These are phyloP conservation scores for Cardiospermum halicacabum DNA, from an alignment of 345 rosid genomes.

Conservation along the genomic window DNA sequence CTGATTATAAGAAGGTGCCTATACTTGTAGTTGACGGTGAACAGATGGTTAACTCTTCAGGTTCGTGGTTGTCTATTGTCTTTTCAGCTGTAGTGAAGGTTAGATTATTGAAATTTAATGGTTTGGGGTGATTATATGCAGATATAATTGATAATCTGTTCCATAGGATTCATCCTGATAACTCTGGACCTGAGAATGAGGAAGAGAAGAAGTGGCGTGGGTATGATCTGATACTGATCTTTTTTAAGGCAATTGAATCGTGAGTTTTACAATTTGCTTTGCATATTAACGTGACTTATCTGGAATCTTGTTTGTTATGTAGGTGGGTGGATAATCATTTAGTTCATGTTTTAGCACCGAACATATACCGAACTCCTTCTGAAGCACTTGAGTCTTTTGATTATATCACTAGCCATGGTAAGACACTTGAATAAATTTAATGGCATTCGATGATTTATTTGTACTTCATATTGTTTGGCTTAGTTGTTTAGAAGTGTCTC, in stretches of 20 bases:
- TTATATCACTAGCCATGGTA: slow-evolving; percentile 87
- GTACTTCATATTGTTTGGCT: background rate
- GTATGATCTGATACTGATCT: slow-evolving; percentile 38
- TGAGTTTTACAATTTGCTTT: background rate
- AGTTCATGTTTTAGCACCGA: slow-evolving; percentile 89
- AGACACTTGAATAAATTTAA: slow-evolving; percentile 2
- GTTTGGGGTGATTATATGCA: slow-evolving; percentile 18
- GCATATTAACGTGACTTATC: background rate
- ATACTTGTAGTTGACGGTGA: slow-evolving; percentile 73
- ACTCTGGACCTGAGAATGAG: slow-evolving; percentile 31
- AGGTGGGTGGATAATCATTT: slow-evolving; percentile 97
- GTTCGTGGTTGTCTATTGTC: slow-evolving; percentile 25
- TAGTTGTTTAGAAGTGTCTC: background rate
- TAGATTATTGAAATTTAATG: background rate
- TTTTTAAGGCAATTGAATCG: background rate
- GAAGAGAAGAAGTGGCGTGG: slow-evolving; percentile 79
- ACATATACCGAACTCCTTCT: slow-evolving; percentile 69
- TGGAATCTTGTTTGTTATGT: slow-evolving; percentile 12
- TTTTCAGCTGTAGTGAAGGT: background rate
- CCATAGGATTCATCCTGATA: slow-evolving; percentile 54
- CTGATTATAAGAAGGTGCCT: slow-evolving; percentile 94
- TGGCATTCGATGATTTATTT: background rate
- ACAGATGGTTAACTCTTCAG: slow-evolving; percentile 90
- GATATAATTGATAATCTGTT: slow-evolving; percentile 62
- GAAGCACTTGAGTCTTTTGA: slow-evolving; percentile 91